Evolutionary conservation across 2,329 filamentous ascomycete species (phyloP).

Genomic region (Cladosporium sp.): DNA sequence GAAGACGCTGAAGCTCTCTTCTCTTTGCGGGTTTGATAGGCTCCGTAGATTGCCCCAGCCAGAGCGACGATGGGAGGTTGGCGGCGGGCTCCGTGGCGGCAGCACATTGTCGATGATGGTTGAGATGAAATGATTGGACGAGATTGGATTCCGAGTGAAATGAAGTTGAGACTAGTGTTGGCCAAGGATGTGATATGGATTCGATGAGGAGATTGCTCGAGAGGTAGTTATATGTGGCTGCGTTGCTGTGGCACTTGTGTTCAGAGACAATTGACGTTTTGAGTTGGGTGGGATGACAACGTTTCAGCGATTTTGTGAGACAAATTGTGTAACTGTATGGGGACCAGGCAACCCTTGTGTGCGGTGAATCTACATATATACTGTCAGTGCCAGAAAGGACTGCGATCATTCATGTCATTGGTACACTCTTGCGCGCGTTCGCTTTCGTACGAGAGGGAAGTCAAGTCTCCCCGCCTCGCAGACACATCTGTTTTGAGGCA

Average conservation of each 20-base stretch:
- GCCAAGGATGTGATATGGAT: not conserved
- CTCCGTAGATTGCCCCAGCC: not conserved
- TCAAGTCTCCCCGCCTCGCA: not conserved
- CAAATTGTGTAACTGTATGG: not conserved
- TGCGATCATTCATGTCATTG: not conserved
- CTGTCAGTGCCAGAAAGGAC: not conserved
- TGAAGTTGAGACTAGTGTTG: constrained; percentile 1
- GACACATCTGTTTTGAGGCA: not conserved
- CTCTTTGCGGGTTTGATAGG: constrained; percentile 10
- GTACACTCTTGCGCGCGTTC: not conserved
- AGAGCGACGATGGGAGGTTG: constrained; percentile 8
- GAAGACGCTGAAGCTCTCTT: not conserved
- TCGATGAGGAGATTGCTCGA: not conserved
- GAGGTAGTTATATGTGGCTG: not conserved
- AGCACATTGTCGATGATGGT: constrained; percentile 9
- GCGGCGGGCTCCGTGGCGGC: not conserved
- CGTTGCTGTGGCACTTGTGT: constrained; percentile 2
- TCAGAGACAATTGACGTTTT: not conserved
- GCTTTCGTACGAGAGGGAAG: not conserved
- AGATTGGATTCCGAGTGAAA: not conserved
- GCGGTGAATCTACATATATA: not conserved
- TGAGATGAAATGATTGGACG: not conserved
- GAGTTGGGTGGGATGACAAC: not conserved
- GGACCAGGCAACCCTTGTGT: not conserved
- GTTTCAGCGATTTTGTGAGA: not conserved